phyloP scores from a whole-genome alignment of 441 rosid species.

The Bruguiera hainesii region DNA sequence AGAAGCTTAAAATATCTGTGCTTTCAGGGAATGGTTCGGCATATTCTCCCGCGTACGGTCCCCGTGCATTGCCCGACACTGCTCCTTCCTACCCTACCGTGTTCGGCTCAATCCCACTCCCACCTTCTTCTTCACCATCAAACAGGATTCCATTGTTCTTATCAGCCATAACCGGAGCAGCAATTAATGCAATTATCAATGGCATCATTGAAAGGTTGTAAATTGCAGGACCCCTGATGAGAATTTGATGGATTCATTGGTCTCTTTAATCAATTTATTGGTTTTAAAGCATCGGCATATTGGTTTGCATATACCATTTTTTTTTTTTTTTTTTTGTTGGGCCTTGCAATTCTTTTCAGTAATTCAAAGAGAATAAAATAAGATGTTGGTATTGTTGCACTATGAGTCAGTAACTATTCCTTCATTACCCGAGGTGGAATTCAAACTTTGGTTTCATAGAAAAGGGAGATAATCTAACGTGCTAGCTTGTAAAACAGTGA shows the following conservation, averaged over 20 bases:
- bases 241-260: neutral
- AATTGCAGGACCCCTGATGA: neutral
- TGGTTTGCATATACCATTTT: neutral
- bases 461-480: neutral
- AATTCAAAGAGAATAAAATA: slow-evolving; percentile 7
- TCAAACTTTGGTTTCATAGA: neutral
- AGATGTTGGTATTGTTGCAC: neutral
- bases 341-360: slow-evolving; percentile 11
- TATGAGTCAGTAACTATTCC: neutral
- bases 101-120: slow-evolving; percentile 70
- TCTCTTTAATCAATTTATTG: neutral
- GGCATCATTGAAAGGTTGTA: slow-evolving; percentile 30
- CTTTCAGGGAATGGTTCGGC: slow-evolving; percentile 45
- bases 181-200: slow-evolving; percentile 32
- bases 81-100: slow-evolving; percentile 75
- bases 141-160: slow-evolving; percentile 25
- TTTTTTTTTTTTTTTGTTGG: neutral
- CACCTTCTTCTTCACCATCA: slow-evolving; percentile 41
- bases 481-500: neutral
- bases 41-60: slow-evolving; percentile 41
- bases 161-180: slow-evolving; percentile 31
- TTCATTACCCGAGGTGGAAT: neutral
- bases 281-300: neutral
- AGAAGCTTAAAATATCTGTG: slow-evolving; percentile 67
- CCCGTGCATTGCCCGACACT: slow-evolving; percentile 44